Base-by-base conservation (phyloP, 164 flowering plant genomes). In the Dillenia turbinata region DNA sequence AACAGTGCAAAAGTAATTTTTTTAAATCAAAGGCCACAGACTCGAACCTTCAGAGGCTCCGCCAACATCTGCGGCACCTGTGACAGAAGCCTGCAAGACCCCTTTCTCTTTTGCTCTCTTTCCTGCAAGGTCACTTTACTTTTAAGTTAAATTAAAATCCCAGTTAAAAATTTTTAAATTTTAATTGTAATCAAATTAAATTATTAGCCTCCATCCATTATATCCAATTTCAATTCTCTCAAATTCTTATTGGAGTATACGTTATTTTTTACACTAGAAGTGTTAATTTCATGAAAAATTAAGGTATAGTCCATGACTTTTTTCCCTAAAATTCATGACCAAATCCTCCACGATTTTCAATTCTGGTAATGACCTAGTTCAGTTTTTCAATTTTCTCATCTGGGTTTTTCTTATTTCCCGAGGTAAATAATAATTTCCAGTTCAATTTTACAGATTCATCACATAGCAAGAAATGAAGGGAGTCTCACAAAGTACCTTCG, bases 1-100 rank as follows among this genome's bases (percentile, higher is more conserved):
- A 92, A 92, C 78, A 76, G 85, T 15, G 92, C 90, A 47, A 87
- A 87, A 73, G 96, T 91, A 61, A 70, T 92, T 9, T 89, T 92
- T 53, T 60, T 92, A 52, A 83, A 85, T 58, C 85, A 78, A 67
- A 82, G 97, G 76, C 86, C 96, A 15, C 87, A 75, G 61, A 63
- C 87, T 19, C 75, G 84, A 57, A 75, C 83, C 10, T 71, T 62
- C 64, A 77, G 87, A 65, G 82, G 81, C 67, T 76, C 88, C 69
- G 83, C 83, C 47, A 89, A 81, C 76, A 24, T 68, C 67, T 89
- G 97, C 80, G 62, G 62, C 67, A 82, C 83, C 67, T 89, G 97
- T 51, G 86, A 83, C 72, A 81, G 96, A 57, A 67, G 77, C 71
- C 78, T 92, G 40, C 94, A 83, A 71, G 86, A 85, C 45, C 85